Conservation (phyloP, 768 basidiomycete species). For the Mrakia blollopis region DNA sequence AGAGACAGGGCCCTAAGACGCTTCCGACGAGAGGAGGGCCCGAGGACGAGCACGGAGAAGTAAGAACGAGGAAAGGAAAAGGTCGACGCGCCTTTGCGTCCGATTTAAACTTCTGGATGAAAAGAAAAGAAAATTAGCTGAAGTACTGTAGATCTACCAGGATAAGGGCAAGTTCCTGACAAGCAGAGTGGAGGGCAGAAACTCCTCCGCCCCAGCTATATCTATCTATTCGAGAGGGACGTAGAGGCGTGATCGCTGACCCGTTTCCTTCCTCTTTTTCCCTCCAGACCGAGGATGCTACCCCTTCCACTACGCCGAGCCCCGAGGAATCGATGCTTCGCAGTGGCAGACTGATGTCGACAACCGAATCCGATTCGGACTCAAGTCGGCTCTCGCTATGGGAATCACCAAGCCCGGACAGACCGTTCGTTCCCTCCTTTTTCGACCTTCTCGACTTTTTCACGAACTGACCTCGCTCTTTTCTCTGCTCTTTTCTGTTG, state of each 20-base stretch:
- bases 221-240: background rate
- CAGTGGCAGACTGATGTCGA: constrained; percentile 94
- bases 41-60: no score
- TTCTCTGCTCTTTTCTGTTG: background rate
- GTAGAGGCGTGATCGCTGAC: background rate
- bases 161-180: no score
- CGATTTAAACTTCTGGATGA: no score
- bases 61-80: no score
- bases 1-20: no score
- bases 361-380: constrained; percentile 59
- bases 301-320: constrained; percentile 62
- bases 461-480: background rate
- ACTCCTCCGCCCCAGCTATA: background rate
- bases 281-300: background rate
- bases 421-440: constrained; percentile 45
- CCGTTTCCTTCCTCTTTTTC: background rate
- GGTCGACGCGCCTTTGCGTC: no score
- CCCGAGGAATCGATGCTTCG: constrained; percentile 75
- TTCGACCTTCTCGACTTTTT: no score
- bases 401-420: constrained; percentile 82
- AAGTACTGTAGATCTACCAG: no score
- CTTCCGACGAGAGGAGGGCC: no score
- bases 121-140: no score
- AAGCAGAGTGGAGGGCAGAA: no score
- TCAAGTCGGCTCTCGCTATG: constrained; percentile 73